Evolutionary conservation across 1,284 basidiomycete genomes (phyloP).

Genomic region (Papiliotrema nemorosa): DNA sequence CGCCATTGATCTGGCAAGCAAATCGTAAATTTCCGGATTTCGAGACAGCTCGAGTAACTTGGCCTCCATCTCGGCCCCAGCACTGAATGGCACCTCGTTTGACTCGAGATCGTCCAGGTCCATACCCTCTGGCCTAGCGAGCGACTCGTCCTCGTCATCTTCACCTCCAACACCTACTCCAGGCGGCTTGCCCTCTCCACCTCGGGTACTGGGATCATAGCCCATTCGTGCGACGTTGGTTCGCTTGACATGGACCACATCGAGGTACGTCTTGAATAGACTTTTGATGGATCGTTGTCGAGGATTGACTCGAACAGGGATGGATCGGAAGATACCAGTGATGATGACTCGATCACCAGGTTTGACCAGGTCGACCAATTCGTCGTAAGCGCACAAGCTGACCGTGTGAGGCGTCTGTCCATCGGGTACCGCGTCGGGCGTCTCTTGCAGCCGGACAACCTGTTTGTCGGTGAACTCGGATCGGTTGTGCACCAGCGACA

Average conservation of each 20-base stretch:
- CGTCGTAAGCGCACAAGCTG: slow-evolving; percentile 92
- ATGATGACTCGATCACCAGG: slow-evolving; percentile 90
- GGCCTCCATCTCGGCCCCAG: slow-evolving; percentile 55
- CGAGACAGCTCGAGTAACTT: slow-evolving; percentile 67
- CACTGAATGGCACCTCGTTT: slow-evolving; percentile 53
- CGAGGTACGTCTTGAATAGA: slow-evolving; percentile 92
- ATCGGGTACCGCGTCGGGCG: slow-evolving; percentile 94
- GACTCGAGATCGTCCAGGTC: slow-evolving; percentile 46
- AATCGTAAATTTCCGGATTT: slow-evolving; percentile 79
- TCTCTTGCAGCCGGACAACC: slow-evolving; percentile 92
- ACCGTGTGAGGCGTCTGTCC: slow-evolving; percentile 98
- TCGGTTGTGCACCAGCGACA: slow-evolving; percentile 94
- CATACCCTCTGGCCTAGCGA: slow-evolving; percentile 49
- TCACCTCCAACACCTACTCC: slow-evolving; percentile 82
- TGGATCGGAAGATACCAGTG: slow-evolving; percentile 90
- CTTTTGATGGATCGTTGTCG: slow-evolving; percentile 88
- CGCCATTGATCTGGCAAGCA: slow-evolving; percentile 79
- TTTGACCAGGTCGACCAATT: slow-evolving; percentile 90
- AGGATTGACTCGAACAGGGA: slow-evolving; percentile 90
- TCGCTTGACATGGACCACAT: slow-evolving; percentile 87
- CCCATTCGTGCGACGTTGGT: slow-evolving; percentile 68
- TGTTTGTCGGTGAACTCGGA: slow-evolving; percentile 95
- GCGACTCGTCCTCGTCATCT: slow-evolving; percentile 62
- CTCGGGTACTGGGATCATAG: slow-evolving; percentile 76
- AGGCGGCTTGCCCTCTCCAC: slow-evolving; percentile 54